Evolutionary conservation across 139 green algal genomes (phyloP).

Genomic region (Chlorella sorokiniana): DNA sequence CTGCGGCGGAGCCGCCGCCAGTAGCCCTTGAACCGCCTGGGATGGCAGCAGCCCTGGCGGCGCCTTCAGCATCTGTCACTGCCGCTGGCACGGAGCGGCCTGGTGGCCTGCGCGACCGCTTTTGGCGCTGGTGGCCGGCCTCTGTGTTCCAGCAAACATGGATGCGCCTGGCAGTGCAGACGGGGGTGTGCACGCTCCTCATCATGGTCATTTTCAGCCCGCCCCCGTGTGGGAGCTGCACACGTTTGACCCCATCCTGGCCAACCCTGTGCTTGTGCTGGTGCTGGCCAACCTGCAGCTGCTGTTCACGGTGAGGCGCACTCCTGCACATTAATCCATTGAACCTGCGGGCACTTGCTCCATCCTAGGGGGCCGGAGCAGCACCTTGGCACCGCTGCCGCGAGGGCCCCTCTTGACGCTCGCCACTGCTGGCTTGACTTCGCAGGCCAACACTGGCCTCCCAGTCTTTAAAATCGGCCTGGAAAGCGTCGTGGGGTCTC

Average conservation of each 20-base stretch:
- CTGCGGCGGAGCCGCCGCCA: no score
- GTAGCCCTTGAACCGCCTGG: no score
- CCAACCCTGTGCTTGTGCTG: constrained; percentile 14
- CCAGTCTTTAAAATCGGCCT: constrained; percentile 1
- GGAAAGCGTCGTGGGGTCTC: not conserved
- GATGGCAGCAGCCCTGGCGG: not conserved
- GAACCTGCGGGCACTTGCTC: not conserved
- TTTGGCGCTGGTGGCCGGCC: constrained; percentile 5
- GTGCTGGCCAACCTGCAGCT: constrained; percentile 12
- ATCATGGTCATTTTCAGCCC: constrained; percentile 20
- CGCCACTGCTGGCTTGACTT: no score
- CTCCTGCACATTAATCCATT: not conserved
- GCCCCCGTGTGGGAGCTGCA: constrained; percentile 17
- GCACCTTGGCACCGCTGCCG: not conserved
- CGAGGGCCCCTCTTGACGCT: no score
- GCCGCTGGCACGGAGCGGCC: not conserved
- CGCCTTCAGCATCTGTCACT: not conserved
- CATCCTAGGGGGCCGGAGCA: not conserved
- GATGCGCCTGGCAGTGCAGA: constrained; percentile 14
- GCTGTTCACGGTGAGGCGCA: constrained; percentile 10
- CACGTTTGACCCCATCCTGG: constrained; percentile 4
- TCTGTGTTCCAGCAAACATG: not conserved
- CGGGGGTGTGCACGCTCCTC: not conserved
- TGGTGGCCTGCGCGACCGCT: not conserved
- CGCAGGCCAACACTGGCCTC: constrained; percentile 22